Base-by-base conservation (phyloP, 768 basidiomycete genomes). In the Amanita inopinata region DNA sequence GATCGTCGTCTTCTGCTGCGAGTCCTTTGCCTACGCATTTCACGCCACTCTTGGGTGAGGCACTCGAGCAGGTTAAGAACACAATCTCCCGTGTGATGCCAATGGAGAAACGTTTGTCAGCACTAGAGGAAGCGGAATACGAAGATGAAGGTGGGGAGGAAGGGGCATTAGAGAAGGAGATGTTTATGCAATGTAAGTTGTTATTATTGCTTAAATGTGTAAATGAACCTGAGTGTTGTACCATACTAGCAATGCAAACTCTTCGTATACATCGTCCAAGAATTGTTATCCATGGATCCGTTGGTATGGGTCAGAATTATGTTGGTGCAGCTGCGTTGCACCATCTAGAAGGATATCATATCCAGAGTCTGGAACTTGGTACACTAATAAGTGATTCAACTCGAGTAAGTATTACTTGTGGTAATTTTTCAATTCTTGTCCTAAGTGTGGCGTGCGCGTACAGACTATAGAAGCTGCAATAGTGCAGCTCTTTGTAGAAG, bases 401-500 rank as follows among this genome's bases (percentile, higher is more conserved):
- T 1, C 65, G 92, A 56, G 93, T 94, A 46, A 56, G 86, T 66
- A 10, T 34, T 19, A 4, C 3, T 38, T 10, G 20, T 11, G 24
- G 38, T 5, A 23, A 14, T 34, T 4, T 1, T 35, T 28, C n/a
- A n/a, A 46, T 23, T 44, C 51, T 25, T 37, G 43, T 36, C n/a
- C n/a, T n/a, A n/a, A n/a, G n/a, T n/a, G n/a, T n/a, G n/a, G 31
- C 7, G 6, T 40, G 10, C 24, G 11, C 33, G 20, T 25, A 20
- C 40, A 94, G 91, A 89, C 89, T 1, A 62, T 78, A 3, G 96
- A 99, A 62, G 88, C 96, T 1, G 83, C 88, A 2, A 80, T 97
- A 41, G 90, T 97, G 3, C 93, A 98, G 52, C 70, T 96, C 12
- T 97, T 99, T 55, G 74, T 93, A 15, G 96, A 99, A 59, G 96